Evolutionary conservation across 2,329 filamentous ascomycete species (phyloP), one percentile per base, ranked within the genome.

Genomic region (Colletotrichum aenigma): DNA sequence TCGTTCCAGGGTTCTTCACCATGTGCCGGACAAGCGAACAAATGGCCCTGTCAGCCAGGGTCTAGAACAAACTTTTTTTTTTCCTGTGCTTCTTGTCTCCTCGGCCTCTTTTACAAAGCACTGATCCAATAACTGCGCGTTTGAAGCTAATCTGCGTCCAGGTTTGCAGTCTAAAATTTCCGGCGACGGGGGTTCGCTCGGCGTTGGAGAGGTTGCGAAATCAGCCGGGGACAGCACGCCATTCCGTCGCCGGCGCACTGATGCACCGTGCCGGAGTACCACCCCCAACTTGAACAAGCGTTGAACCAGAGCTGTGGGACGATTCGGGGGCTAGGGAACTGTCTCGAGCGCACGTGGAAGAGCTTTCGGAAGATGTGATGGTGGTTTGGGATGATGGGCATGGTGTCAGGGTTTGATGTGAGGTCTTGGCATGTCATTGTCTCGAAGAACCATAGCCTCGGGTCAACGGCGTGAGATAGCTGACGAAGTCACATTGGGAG

Each of bases 181-280:
- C 55, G 69, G 38, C 62, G 69, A 64, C 38, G 24, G 43, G 43
- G 71, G 66, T 65, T 65, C 32, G 28, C 30, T 58, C 66, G 66
- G 66, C 52, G 66, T 58, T 48, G 26, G 43, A 13, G 30, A 38
- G 38, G 71, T 73, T 74, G 70, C 74, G 74, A 76, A 73, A 73
- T 76, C 74, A 64, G 30, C 64, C 56, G 48, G 64, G 70, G 32
- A 68, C 74, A 76, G 70, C 74, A 76, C 74, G 74, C 36, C 74
- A 76, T 76, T 65, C 74, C 64, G 74, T 65, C 60, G 70, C 61
- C 70, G 64, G 70, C 58, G 64, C 70, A 73, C 64, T 9, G 58
- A 26, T 69, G 34, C 43, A 52, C 10, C 43, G 43, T 52, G 12
- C 48, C 64, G n/a, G n/a, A 52, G 32, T 73, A 71, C n/a, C 62